Evolutionary conservation across 139 green algal species (phyloP).

Genomic region (Tetraselmis striata): DNA sequence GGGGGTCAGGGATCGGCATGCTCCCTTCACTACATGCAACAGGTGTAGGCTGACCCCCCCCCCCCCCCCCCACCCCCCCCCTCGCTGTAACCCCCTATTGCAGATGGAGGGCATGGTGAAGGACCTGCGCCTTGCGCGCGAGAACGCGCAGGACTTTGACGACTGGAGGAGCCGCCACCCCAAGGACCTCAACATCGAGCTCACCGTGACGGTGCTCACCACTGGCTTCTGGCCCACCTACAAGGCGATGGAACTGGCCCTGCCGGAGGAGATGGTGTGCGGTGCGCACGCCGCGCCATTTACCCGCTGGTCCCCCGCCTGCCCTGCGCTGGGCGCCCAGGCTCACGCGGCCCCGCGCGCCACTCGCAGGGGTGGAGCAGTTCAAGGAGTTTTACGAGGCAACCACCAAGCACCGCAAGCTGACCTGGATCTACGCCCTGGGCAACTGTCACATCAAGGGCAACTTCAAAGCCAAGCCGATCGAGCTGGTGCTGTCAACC

Average conservation of each 20-base stretch:
- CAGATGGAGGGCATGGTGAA: constrained; percentile 97
- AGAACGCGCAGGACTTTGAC: constrained; percentile 34
- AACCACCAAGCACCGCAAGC: constrained; percentile 72
- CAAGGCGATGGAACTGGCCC: constrained; percentile 71
- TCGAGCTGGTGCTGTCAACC: constrained; percentile 83
- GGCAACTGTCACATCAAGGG: constrained; percentile 72
- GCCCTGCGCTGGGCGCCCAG: no score
- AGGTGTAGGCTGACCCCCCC: no score
- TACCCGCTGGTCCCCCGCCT: no score
- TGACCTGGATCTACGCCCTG: constrained; percentile 93
- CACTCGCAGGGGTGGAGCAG: constrained; percentile 59
- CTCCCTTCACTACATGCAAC: no score
- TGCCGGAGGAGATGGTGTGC: constrained; percentile 89
- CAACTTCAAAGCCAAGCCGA: constrained; percentile 74
- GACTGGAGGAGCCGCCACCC: constrained; percentile 25
- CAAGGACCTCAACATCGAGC: constrained; percentile 62
- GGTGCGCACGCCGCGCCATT: no score
- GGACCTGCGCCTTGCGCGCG: constrained; percentile 69
- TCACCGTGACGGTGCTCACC: constrained; percentile 83
- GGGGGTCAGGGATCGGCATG: no score
- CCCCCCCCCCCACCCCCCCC: no score
- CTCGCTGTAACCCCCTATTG: no score
- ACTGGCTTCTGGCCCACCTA: constrained; percentile 79
- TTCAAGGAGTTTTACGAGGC: constrained; percentile 85
- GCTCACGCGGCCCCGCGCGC: no score